Evolutionary conservation across 164 flowering plant species (phyloP), one percentile per base, ranked within the genome.

Genomic region (Chloranthus sessilifolius): DNA sequence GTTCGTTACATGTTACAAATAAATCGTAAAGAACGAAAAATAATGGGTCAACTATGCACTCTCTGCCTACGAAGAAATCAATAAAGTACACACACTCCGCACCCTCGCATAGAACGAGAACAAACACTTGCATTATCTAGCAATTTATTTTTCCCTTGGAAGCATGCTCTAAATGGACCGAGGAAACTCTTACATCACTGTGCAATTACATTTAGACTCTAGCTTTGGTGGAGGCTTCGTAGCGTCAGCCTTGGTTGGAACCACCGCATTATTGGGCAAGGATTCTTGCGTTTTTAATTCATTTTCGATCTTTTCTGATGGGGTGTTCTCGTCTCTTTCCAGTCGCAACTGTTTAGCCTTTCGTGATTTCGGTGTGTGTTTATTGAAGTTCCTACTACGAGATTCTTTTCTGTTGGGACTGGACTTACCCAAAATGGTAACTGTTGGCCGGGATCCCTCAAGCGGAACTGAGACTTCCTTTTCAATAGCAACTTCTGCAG

Each of bases 191-290:
- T 78, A 90, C 97, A 90, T 90, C 60, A 90, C 77, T 22, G 78
- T 62, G 79, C 97, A 90, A 58, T 85, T 90, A 74, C 97, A 58
- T 69, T 84, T 90, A 20, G 90, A 77, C 59, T 90, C 94, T 60
- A 84, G 81, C 77, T 81, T 90, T 34, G 82, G 94, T 43, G n/a
- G n/a, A 38, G 88, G 90, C 61, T 61, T 77, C 29, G 34, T 26
- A 45, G 63, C 70, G 52, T 88, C 56, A 22, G 20, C 34, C 34
- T 19, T 50, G 24, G 42, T 24, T n/a, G 62, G 48, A 15, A 35
- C 55, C 10, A 17, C 60, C 65, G 52, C 78, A 51, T 33, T 63
- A 61, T 19, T 25, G 16, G 30, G 22, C 31, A 43, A 19, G 45
- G 40, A 23, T 20, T 43, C 47, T 12, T 42, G 35, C 7, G 22